Conservation (phyloP, 306 rosid genomes). For the Alnus glutinosa region DNA sequence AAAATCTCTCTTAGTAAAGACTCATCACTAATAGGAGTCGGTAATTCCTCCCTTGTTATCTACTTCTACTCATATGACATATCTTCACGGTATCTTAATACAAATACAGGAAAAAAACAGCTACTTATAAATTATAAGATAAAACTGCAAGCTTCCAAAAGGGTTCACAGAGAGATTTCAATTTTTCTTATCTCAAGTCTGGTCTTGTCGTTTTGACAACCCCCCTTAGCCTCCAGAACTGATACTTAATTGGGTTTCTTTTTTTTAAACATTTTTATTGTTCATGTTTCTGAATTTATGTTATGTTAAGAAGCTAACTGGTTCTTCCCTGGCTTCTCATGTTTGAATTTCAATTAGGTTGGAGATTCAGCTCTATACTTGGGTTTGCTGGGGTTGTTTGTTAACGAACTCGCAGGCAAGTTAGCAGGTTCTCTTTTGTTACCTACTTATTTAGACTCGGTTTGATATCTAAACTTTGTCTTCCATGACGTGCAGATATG, state of each 20-base stretch:
- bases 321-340: constrained; percentile 22
- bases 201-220: background rate
- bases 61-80: background rate
- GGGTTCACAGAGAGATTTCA: background rate
- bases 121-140: background rate
- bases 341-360: constrained; percentile 50
- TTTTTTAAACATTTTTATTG: background rate
- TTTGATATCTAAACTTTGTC: constrained; percentile 27
- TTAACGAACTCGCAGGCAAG: constrained; percentile 71
- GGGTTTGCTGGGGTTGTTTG: constrained; percentile 87
- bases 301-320: constrained; percentile 13
- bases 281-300: background rate
- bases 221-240: background rate
- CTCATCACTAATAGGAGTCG: background rate
- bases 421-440: constrained; percentile 12
- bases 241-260: background rate
- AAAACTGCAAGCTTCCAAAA: background rate
- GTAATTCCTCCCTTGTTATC: background rate
- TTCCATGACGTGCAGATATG: constrained; percentile 66
- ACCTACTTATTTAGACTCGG: background rate
- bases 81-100: background rate
- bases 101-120: background rate
- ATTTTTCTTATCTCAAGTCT: background rate
- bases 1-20: background rate
- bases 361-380: constrained; percentile 87